Base-by-base conservation (phyloP, 1,139 yeast genomes). In the Arxiozyma bovina region DNA sequence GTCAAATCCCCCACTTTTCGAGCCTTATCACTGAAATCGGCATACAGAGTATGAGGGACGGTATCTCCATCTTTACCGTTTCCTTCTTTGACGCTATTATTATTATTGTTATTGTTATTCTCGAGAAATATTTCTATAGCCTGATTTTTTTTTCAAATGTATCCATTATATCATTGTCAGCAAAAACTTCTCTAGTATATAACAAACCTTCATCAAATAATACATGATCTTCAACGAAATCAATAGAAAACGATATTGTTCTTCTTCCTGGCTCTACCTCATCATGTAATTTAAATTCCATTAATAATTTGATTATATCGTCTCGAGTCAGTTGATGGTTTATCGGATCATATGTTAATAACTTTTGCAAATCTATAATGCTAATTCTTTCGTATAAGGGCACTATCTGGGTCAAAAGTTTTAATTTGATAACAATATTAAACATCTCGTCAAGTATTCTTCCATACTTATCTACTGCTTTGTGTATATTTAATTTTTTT, bases 321-420 rank as follows among this genome's bases (percentile, higher is more conserved):
- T 65, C 66, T 45, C 66, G 58, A 8, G 63, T 55, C 38, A 62
- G n/a, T 20, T 6, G n/a, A 18, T 34, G 45, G 17, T 45, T n/a
- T 15, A 23, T 50, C 5, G 44, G 45, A 46, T 53, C 55, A 23
- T 62, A 54, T 42, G 52, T 50, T 7, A 67, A 57, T 53, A 52
- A 53, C 3, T 50, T 21, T 51, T 61, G 62, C 18, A 66, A 48
- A 53, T 67, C 70, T 12, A 50, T 27, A 9, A 67, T 57, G 20
- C 69, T 61, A 18, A 66, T 61, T 54, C 69, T 61, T 23, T 65
- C 58, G 50, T 65, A 66, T 4, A 61, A 54, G 4, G 64, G 64
- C 4, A 69, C 69, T 27, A 67, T 57, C 34, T 57, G 57, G 17
- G 55, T 54, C 69, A 68, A 65, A n/a, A 66, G 53, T 51, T 60